Evolutionary conservation across 768 basidiomycete genomes (phyloP).

Genomic region (Phylloporus arenicola): DNA sequence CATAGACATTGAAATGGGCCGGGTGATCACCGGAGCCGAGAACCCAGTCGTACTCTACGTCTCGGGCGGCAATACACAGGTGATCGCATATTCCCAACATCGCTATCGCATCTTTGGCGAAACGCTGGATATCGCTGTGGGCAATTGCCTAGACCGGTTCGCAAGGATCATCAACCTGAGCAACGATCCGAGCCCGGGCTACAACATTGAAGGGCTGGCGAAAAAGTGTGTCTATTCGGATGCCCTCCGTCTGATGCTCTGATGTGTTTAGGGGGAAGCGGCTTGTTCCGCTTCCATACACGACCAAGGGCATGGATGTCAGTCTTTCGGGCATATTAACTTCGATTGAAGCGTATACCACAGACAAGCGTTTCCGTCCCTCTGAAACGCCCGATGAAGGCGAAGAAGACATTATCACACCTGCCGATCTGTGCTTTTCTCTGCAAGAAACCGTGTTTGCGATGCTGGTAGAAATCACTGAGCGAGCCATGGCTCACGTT

Average conservation of each 20-base stretch:
- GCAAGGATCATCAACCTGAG: conserved; percentile 90
- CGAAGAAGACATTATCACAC: conserved; percentile 72
- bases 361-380: conserved; percentile 77
- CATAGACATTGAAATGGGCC: conserved; percentile 97
- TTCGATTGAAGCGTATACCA: conserved; percentile 80
- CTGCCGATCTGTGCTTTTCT: conserved; percentile 95
- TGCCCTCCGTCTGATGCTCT: conserved; percentile 1
- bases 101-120: conserved; percentile 98
- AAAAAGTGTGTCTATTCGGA: conserved; percentile 56
- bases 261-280: conserved; percentile 62
- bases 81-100: conserved; percentile 97
- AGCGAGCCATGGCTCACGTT: conserved; percentile 98
- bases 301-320: conserved; percentile 98
- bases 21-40: conserved; percentile 87
- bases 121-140: conserved; percentile 98
- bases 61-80: conserved; percentile 98
- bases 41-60: conserved; percentile 98
- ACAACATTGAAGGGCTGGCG: conserved; percentile 95
- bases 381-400: conserved; percentile 33
- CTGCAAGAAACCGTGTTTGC: conserved; percentile 96
- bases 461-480: conserved; percentile 99
- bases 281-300: conserved; percentile 80
- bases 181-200: conserved; percentile 95
- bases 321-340: conserved; percentile 93
- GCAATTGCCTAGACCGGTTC: conserved; percentile 96